Evolutionary conservation across 164 flowering plant genomes (phyloP), one percentile per base, ranked within the genome.

Genomic region (Platanus orientalis): DNA sequence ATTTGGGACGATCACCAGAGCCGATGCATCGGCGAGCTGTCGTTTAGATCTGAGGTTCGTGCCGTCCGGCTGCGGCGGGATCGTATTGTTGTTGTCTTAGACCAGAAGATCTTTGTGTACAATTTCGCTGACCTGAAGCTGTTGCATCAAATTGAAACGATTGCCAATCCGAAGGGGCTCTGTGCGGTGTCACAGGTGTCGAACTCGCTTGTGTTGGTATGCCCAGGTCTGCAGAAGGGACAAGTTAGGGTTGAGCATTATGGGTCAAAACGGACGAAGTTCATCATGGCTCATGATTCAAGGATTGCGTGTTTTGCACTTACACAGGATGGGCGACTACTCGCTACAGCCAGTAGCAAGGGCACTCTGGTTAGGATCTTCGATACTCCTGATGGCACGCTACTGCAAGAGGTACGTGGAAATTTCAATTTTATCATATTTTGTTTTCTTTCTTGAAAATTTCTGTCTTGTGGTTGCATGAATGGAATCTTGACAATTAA

Each of bases 1-100:
- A 87, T 90, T 47, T 90, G 94, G 96, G 91, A 87, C 64, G 90
- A 85, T 68, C 84, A 84, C n/a, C 87, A 83, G 70, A 73, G 82
- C 71, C 75, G 88, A 40, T 86, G 89, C 71, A 86, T 84, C 49
- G 89, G 92, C 0, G 92, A 84, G 72, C 66, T 87, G 1, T 75
- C 89, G 4, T 83, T 83, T 57, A 60, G 86, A 63, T 80, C 89
- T 1, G 84, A 78, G 20, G 85, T 87, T 19, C 75, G 82, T 0
- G 73, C 83, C 1, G 88, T 84, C 5, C 68, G 82, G 61, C 75
- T 86, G 6, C 69, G 83, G 47, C 67, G 89, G 16, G 87, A 86
- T 54, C 65, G 85, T 34, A 81, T 84, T 20, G 58, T 86, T 27
- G 89, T 81, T 30, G 84, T 86, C 28, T 51, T 86, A 63, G 87